Base-by-base conservation (phyloP, 2,329 filamentous ascomycete species). In the Penicillium brevicompactum region DNA sequence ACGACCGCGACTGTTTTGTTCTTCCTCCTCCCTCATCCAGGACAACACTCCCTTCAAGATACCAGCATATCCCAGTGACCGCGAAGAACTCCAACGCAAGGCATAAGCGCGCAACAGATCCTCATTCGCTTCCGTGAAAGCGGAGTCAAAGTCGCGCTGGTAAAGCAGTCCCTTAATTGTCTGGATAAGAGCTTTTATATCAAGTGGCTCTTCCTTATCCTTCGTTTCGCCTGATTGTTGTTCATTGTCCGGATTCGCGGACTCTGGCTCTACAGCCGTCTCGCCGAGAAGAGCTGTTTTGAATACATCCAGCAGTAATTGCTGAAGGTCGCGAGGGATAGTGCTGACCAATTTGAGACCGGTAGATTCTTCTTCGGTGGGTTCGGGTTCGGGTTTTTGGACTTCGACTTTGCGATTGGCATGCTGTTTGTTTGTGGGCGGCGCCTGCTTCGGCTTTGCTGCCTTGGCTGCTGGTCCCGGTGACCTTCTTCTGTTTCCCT, bases 131-230 rank as follows among this genome's bases (percentile, higher is more conserved):
- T 75, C 74, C 2, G 73, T 66, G 75, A 97, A 99, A 0, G 93
- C 93, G 14, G 80, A 77, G 11, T 81, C 81, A 74, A 97, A 97
- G 71, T 97, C 90, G 31, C 94, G 85, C 55, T 89, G 87, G 71
- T 88, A 97, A 8, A 99, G 81, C 60, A 93, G 90, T 7, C 86
- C 82, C 74, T 97, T 99, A 59, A 97, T 84, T 49, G 87, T 84
- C 69, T 96, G 93, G 18, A 97, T 81, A 3, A 86, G 73, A 1
- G 79, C 67, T 30, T 78, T 76, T 10, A 83, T 74, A 47, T 74
- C 67, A 11, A 69, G 31, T n/a, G 49, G 43, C 27, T 46, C 34
- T 11, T 56, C 45, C 45, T 62, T 49, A 21, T 46, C 45, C 43
- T 61, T 51, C 21, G 42, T 49, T 13, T 41, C 21, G 22, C 27